Conservation (phyloP, 2,329 filamentous ascomycete species). For the Hymenoscyphus scutula region DNA sequence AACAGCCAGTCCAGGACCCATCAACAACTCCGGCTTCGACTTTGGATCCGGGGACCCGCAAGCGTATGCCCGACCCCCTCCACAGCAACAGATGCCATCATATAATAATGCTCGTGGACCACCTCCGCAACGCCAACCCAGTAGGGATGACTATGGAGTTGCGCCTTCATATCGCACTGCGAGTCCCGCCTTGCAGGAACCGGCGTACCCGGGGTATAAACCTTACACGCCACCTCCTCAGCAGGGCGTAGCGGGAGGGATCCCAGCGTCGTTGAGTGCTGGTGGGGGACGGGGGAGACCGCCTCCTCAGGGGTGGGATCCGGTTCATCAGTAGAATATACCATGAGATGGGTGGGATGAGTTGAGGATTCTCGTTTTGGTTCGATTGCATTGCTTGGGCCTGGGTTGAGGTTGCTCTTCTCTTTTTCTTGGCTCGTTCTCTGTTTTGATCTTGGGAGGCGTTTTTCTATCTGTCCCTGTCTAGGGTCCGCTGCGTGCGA, state of each 20-base stretch:
- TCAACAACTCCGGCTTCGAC: conserved; percentile 31
- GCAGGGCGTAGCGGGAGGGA: conserved; percentile 7
- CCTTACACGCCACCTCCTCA: conserved; percentile 22
- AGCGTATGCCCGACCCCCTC: conserved; percentile 11
- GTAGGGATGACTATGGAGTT: conserved; percentile 17
- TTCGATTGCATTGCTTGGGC: not conserved
- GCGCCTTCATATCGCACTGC: conserved; percentile 26
- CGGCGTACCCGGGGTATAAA: conserved; percentile 28
- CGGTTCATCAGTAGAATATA: conserved; percentile 28
- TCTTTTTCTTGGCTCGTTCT: too few relatives aligned
- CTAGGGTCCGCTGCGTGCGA: too few relatives aligned
- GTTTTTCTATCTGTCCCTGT: too few relatives aligned
- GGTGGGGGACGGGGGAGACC: conserved; percentile 20
- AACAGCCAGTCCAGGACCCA: conserved; percentile 28
- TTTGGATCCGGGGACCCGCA: conserved; percentile 22
- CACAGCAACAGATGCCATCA: conserved; percentile 16
- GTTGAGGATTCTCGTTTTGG: conserved; percentile 6
- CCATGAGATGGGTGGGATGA: too few relatives aligned
- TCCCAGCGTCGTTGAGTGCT: conserved; percentile 10
- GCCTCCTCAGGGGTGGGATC: conserved; percentile 30
- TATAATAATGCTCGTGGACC: not conserved
- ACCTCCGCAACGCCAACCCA: conserved; percentile 7
- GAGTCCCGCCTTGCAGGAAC: conserved; percentile 28
- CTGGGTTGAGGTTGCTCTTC: too few relatives aligned
- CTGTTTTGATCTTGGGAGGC: too few relatives aligned